Conservation (phyloP, 1,284 basidiomycete genomes). For the Laetiporus sulphureus region DNA sequence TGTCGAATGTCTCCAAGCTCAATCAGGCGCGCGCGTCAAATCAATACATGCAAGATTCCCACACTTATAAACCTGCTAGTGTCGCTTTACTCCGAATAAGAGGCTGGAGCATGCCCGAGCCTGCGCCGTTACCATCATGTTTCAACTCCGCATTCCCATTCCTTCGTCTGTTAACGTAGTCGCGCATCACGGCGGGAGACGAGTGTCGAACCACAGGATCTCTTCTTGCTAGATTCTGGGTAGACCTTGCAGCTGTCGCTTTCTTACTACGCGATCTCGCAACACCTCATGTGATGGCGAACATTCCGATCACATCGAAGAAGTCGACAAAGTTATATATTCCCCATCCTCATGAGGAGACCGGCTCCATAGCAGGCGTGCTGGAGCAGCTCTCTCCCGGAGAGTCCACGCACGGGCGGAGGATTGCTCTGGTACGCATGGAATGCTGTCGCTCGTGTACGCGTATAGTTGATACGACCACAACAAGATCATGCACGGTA, state of each 20-base stretch:
- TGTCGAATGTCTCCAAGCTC: not conserved
- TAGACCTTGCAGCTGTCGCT: not conserved
- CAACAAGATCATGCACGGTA: conserved; percentile 66
- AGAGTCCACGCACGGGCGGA: conserved; percentile 45
- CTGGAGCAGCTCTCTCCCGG: conserved; percentile 53
- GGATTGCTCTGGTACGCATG: conserved; percentile 58
- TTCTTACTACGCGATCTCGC: not conserved
- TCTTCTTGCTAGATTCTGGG: too few species aligned
- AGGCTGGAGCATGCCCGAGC: too few species aligned
- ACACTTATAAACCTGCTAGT: too few species aligned
- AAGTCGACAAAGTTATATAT: conserved; percentile 47
- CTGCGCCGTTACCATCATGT: not conserved
- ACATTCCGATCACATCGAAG: conserved; percentile 22
- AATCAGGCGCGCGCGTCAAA: not conserved
- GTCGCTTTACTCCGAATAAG: too few species aligned
- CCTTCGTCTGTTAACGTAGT: too few species aligned
- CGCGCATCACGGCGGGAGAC: too few species aligned
- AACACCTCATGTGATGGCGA: conserved; percentile 1
- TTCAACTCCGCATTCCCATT: too few species aligned
- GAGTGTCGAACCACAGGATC: too few species aligned
- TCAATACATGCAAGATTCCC: too few species aligned
- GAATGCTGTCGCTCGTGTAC: not conserved
- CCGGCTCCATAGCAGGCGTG: conserved; percentile 49
- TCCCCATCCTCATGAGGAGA: conserved; percentile 44
- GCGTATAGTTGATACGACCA: conserved; percentile 2